These are phyloP conservation scores for Xylariaceae sp. DNA, from an alignment of 2,329 filamentous ascomycete genomes.

Conservation along the genomic window DNA sequence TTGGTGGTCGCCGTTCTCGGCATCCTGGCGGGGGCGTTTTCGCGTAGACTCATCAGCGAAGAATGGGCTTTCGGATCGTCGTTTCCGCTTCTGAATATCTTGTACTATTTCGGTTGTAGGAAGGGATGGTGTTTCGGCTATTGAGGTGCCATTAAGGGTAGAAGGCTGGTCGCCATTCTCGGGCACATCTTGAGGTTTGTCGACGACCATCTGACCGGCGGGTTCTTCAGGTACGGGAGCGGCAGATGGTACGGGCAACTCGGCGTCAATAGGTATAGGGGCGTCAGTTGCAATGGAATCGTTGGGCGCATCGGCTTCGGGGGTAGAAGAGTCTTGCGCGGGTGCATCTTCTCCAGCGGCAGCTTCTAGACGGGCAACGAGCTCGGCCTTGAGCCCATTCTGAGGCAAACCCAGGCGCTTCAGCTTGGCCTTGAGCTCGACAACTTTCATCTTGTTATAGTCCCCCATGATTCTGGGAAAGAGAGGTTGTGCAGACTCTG, in stretches of 20 bases:
- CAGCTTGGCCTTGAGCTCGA: conserved; percentile 70
- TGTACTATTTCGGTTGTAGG: conserved; percentile 33
- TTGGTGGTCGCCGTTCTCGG: conserved; percentile 19
- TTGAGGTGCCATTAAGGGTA: conserved; percentile 4
- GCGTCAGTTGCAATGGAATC: conserved; percentile 3
- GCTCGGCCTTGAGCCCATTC: conserved; percentile 67
- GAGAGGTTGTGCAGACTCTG: conserved; percentile 8
- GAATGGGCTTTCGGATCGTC: conserved; percentile 60
- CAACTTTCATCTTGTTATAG: conserved; percentile 63
- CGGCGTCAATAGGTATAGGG: conserved; percentile 9
- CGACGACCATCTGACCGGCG: not conserved
- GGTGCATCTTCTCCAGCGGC: conserved; percentile 27
- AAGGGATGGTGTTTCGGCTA: conserved; percentile 22
- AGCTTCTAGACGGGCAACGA: conserved; percentile 60
- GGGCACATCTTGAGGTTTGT: conserved; percentile 13
- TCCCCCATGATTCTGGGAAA: conserved; percentile 43
- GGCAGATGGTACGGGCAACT: not conserved
- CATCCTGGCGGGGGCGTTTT: conserved; percentile 51
- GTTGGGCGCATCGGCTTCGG: conserved; percentile 12
- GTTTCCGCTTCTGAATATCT: conserved; percentile 62
- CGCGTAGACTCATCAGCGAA: conserved; percentile 48
- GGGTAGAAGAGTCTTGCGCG: conserved; percentile 15
- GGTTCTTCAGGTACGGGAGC: not conserved
- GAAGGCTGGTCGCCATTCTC: conserved; percentile 11
- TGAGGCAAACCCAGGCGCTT: conserved; percentile 67